A percentile compares a stretch with the other conserved stretches of the same genome.
phyloP scores from a whole-genome alignment of 805 yeast species.

The Spathaspora gorwiae region DNA sequence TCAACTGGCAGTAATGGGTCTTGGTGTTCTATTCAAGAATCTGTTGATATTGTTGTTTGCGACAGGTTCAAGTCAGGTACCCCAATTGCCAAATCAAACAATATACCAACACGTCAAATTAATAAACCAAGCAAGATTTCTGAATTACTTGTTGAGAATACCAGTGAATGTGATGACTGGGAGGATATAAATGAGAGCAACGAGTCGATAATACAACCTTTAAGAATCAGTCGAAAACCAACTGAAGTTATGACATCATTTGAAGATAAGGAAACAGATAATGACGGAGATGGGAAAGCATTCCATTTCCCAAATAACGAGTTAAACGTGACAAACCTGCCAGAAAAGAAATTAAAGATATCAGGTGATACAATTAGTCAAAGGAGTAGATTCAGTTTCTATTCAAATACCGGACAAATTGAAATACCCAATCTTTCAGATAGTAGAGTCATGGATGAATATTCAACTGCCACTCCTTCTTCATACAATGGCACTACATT shows the following conservation, averaged over 20 bases:
- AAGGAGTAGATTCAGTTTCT: slow-evolving; percentile 13
- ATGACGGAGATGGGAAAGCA: slow-evolving; percentile 28
- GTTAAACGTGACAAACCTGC: slow-evolving; percentile 30
- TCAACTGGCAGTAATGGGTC: slow-evolving; percentile 11
- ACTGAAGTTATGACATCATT: neutral
- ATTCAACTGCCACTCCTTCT: slow-evolving; percentile 9
- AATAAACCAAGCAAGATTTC: neutral
- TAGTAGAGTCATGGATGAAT: slow-evolving; percentile 9
- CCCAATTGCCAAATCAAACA: neutral
- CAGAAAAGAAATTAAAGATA: slow-evolving; percentile 7
- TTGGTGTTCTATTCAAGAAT: slow-evolving; percentile 28
- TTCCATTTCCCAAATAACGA: slow-evolving; percentile 36
- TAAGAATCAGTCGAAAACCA: slow-evolving; percentile 6
- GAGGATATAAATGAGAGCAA: neutral
- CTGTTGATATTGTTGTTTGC: slow-evolving; percentile 14
- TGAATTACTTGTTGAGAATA: neutral
- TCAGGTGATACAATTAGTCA: slow-evolving; percentile 11
- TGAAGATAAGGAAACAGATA: slow-evolving; percentile 18
- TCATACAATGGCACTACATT: slow-evolving; percentile 21
- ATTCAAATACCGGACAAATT: slow-evolving; percentile 27
- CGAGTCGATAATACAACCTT: slow-evolving; percentile 12
- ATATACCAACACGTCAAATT: neutral
- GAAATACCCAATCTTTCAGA: slow-evolving; percentile 38
- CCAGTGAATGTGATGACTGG: neutral
- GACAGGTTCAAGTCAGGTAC: neutral